A percentile compares a stretch with the other conserved stretches of the same genome.
These are phyloP conservation scores for Lactarius sp. DNA, from an alignment of 768 basidiomycete genomes.

Conservation along the genomic window DNA sequence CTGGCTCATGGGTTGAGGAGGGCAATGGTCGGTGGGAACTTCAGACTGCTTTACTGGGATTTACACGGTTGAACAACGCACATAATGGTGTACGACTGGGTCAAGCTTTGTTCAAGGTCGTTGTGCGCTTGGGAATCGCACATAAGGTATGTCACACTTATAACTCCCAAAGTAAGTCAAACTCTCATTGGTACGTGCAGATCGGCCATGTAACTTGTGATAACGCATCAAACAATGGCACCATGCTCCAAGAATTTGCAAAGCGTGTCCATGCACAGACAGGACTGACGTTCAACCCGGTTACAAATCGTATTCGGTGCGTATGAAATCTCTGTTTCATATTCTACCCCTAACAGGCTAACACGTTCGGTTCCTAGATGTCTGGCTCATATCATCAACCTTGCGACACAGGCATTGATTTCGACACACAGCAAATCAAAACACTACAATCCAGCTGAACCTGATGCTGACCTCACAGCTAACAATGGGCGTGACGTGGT, in stretches of 20 bases:
- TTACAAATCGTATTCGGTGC: too few species aligned
- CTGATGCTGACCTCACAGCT: not conserved
- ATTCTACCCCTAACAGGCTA: too few species aligned
- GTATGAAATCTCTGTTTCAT: too few species aligned
- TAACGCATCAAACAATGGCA: not conserved
- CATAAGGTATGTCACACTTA: constrained; percentile 32
- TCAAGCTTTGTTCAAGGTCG: constrained; percentile 37
- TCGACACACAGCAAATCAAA: constrained; percentile 27
- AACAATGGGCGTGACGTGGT: constrained; percentile 26
- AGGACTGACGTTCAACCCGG: not conserved
- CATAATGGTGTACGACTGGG: constrained; percentile 36
- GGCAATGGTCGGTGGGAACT: constrained; percentile 31
- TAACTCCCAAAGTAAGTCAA: too few species aligned
- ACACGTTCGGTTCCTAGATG: constrained; percentile 31
- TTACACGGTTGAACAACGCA: constrained; percentile 34
- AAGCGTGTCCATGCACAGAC: not conserved
- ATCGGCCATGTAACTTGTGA: too few species aligned
- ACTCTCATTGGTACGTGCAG: too few species aligned
- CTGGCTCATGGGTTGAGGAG: too few species aligned
- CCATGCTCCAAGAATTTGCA: not conserved
- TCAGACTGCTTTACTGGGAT: constrained; percentile 34
- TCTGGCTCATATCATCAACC: constrained; percentile 35
- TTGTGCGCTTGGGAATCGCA: constrained; percentile 28
- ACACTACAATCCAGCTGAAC: constrained; percentile 27
- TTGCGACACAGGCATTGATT: constrained; percentile 33